These are phyloP conservation scores for Thecaphora thlaspeos DNA, from an alignment of 1,284 basidiomycete species.

Conservation along the genomic window DNA sequence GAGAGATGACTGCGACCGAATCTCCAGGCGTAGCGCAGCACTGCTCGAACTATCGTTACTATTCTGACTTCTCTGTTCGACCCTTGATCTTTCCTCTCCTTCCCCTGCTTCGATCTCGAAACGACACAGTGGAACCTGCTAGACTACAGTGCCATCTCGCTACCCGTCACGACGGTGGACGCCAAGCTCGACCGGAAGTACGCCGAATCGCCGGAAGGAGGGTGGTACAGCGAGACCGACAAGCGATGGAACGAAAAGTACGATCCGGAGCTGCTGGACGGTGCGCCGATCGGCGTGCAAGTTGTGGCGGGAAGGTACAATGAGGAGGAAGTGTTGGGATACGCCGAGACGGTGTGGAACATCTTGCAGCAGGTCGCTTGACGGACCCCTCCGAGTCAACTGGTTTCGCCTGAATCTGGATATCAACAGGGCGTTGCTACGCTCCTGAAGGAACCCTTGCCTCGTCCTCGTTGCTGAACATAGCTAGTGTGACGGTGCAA, in stretches of 20 bases:
- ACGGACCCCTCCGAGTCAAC: no score
- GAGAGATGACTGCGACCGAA: no score
- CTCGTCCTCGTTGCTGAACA: no score
- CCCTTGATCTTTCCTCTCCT: neutral
- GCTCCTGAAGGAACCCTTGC: no score
- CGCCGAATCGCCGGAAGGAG: conserved; percentile 54
- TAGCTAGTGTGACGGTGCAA: no score
- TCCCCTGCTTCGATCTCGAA: conserved; percentile 60
- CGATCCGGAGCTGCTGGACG: conserved; percentile 61
- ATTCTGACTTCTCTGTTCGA: neutral
- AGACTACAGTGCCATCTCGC: conserved; percentile 68
- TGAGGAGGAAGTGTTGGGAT: conserved; percentile 69
- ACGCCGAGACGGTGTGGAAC: conserved; percentile 28
- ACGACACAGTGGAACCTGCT: conserved; percentile 67
- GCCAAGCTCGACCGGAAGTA: conserved; percentile 65
- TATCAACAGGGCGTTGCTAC: no score
- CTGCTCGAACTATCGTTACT: no score
- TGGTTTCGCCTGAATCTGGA: no score
- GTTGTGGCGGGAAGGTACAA: conserved; percentile 70
- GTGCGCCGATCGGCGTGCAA: conserved; percentile 71
- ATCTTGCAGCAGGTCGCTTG: no score
- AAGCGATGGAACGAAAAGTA: conserved; percentile 37
- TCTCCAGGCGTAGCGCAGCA: neutral
- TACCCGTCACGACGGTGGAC: conserved; percentile 62
- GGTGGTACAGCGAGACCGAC: conserved; percentile 37